Base-by-base conservation (phyloP, 371 early-diverging fungal genomes). In the Mucor indicus region DNA sequence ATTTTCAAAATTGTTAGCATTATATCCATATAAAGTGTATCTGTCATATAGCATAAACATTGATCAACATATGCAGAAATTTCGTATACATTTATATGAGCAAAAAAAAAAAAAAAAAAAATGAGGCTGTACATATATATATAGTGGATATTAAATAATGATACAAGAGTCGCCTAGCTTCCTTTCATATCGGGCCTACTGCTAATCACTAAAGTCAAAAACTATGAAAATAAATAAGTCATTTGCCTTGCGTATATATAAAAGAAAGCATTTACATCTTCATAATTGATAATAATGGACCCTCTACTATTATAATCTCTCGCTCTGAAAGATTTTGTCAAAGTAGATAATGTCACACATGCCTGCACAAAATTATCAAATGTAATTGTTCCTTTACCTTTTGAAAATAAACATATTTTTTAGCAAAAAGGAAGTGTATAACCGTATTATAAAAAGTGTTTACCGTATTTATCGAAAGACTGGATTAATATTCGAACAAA, bases 351-450 rank as follows among this genome's bases (percentile, higher is more conserved):
- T 25, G 84, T 87, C 25, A 92, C 92, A 57, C 92, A 93, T 15
- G 80, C 69, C 47, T 80, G 83, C 8, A 92, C 91, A 66, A 92
- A 92, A 60, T 85, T 83, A 62, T 90, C 91, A 57, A 92, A 93
- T n/a, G 86, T 84, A 43, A 91, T 80, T 53, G 81, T 68, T 50
- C 82, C 69, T 55, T 53, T 51, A 46, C 72, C 69, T 72, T 37
- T n/a, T n/a, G n/a, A n/a, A n/a, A n/a, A n/a, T n/a, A n/a, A n/a
- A n/a, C n/a, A 38, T 21, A 3, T 3, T 30, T n/a, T 0, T 19
- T 27, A 16, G 16, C 9, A 10, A 33, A 10, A 23, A 32, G 22
- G 8, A 20, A 23, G 6, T 12, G 2, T 8, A n/a, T 16, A 12
- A 25, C 21, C 2, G 20, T 17, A 37, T 0, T 31, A n/a, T 24